Conservation (phyloP, 2,329 filamentous ascomycete species). For the Sporothrix humicola region DNA sequence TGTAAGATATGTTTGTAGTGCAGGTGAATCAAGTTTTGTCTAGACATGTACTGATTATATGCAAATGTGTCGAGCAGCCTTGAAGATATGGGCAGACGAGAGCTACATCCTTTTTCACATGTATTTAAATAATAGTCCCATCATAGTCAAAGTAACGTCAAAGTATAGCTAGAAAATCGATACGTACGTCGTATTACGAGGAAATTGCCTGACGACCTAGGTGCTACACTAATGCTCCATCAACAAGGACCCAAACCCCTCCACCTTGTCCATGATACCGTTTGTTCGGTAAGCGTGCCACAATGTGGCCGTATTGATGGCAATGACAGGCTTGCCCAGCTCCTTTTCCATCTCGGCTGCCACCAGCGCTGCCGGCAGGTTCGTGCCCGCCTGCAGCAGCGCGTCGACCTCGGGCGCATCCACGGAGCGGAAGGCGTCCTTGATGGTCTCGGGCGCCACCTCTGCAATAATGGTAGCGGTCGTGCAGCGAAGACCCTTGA, state of each 20-base stretch:
- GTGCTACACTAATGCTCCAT: not conserved
- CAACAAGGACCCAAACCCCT: not conserved
- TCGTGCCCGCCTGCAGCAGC: slow-evolving; percentile 3
- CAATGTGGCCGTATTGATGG: slow-evolving; percentile 1
- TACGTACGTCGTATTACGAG: too few relatives aligned
- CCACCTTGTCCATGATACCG: slow-evolving; percentile 7
- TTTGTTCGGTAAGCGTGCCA: not conserved
- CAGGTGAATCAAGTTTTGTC: too few relatives aligned
- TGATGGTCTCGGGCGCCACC: slow-evolving; percentile 2
- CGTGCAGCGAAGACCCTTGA: not conserved
- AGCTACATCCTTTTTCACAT: too few relatives aligned
- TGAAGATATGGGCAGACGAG: too few relatives aligned
- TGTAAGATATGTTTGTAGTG: too few relatives aligned
- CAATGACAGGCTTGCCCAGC: not conserved
- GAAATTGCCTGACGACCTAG: not conserved
- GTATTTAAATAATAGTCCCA: not conserved
- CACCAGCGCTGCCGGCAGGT: not conserved
- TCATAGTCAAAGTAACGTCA: not conserved
- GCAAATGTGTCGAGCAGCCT: too few relatives aligned
- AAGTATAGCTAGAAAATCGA: too few relatives aligned
- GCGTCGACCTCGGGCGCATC: slow-evolving; percentile 5
- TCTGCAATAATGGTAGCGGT: not conserved
- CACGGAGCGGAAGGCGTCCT: not conserved
- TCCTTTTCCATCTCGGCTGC: not conserved
- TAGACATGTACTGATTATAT: too few relatives aligned